Evolutionary conservation across 805 yeast genomes (phyloP), one percentile per base, ranked within the genome.

Genomic region (Candida methanosorbosa): DNA sequence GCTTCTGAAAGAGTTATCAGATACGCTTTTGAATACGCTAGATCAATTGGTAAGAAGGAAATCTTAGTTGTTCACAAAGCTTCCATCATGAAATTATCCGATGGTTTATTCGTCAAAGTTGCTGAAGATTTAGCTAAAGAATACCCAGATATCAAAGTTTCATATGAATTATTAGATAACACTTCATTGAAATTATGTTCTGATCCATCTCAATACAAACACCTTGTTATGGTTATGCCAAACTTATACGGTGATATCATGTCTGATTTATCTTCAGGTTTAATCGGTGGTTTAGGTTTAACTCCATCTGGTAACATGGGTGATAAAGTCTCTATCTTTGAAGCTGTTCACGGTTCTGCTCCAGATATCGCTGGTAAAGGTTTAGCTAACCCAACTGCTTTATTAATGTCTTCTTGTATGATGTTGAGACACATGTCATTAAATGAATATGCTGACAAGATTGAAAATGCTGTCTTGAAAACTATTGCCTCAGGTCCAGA

Each of bases 231-330:
- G 64, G 98, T 92, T 51, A 92, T 94, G 95, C 98, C 98, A 57
- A 92, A 92, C 81, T 76, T 92, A 64, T 92, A 92, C 68, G 98
- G 98, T 76, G 97, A 92, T 65, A 92, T 92, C 66, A 80, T 92
- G 81, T 90, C 97, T 45, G 98, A 92, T 66, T 72, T 92, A 64
- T 86, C 95, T 50, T 84, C 96, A 39, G 98, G 98, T 68, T 73
- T 92, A 57, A 94, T 94, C 48, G 98, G 98, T 62, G 97, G 98
- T 59, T 77, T 90, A 57, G 98, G 98, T 68, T 78, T 92, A 63
- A 92, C 98, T 42, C 98, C 98, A 48, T 86, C 96, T 41, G 98
- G 96, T 63, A 92, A 92, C 78, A 92, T 92, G 88, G 98, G 98
- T 72, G 85, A 86, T 73, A 81, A 84, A 62, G 95, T 90, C 44